These are phyloP conservation scores for Asterionellopsis glacialis DNA, from an alignment of 108 stramenopile species.

Conservation along the genomic window DNA sequence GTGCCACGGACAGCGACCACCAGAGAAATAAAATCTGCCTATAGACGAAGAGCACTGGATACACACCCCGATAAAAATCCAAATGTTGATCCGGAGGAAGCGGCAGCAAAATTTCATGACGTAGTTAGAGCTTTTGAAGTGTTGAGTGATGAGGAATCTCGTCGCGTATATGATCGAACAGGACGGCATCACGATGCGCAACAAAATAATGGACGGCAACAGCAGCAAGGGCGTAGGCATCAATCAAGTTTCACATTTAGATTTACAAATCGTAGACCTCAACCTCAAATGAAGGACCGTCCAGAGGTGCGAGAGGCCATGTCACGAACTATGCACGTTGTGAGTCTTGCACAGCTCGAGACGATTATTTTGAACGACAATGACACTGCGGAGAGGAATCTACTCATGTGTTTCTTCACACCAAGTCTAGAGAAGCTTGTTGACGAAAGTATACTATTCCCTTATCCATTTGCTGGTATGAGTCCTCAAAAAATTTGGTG, in stretches of 20 bases:
- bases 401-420: slow-evolving; percentile 46
- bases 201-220: slow-evolving; percentile 7
- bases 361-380: slow-evolving; percentile 48
- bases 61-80: slow-evolving; percentile 80
- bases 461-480: slow-evolving; percentile 63
- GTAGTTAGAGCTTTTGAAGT: slow-evolving; percentile 69
- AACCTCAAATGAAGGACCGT: slow-evolving; percentile 39
- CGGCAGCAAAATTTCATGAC: slow-evolving; percentile 48
- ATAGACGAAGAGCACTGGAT: slow-evolving; percentile 73
- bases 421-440: slow-evolving; percentile 41
- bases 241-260: slow-evolving; percentile 13
- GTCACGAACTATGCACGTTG: slow-evolving; percentile 53
- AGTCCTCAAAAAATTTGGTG: slow-evolving; percentile 61
- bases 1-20: slow-evolving; percentile 58
- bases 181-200: slow-evolving; percentile 11
- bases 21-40: slow-evolving; percentile 84
- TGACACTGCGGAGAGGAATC: slow-evolving; percentile 39
- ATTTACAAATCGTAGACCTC: slow-evolving; percentile 13
- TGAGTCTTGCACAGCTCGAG: slow-evolving; percentile 53
- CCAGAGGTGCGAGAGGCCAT: slow-evolving; percentile 52
- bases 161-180: slow-evolving; percentile 47
- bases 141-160: slow-evolving; percentile 32
- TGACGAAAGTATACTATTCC: slow-evolving; percentile 56
- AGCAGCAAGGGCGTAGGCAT: slow-evolving; percentile 8
- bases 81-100: slow-evolving; percentile 43